Percentiles rank a stretch among this genome's conserved stretches.
These are phyloP conservation scores for Xylariaceae sp. DNA, from an alignment of 2,329 filamentous ascomycete species.

Conservation along the genomic window DNA sequence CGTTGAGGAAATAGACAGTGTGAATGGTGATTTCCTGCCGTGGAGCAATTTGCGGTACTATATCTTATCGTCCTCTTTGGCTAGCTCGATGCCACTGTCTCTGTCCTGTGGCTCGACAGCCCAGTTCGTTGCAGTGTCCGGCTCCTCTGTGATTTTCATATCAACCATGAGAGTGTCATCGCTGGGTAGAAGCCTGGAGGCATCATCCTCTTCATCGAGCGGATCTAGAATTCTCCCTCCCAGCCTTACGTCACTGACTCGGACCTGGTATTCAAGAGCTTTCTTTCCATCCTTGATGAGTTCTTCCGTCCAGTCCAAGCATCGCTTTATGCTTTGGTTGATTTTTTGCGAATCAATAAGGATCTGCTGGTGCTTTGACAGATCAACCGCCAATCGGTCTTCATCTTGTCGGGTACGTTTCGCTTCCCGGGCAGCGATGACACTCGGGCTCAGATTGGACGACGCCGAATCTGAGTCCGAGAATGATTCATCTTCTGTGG, in stretches of 20 bases:
- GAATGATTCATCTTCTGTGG: constrained; percentile 51
- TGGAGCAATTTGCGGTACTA: neutral
- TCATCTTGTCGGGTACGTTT: constrained; percentile 72
- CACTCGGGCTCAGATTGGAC: constrained; percentile 40
- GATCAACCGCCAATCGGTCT: constrained; percentile 76
- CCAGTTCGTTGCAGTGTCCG: constrained; percentile 23
- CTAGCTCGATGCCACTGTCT: constrained; percentile 53
- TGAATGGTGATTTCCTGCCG: neutral
- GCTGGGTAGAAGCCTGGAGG: constrained; percentile 22
- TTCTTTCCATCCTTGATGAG: constrained; percentile 86
- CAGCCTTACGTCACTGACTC: constrained; percentile 74
- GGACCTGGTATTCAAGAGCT: constrained; percentile 79
- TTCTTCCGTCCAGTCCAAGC: constrained; percentile 84
- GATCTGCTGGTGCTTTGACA: constrained; percentile 84
- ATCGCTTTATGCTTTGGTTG: constrained; percentile 89
- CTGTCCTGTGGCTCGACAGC: constrained; percentile 42
- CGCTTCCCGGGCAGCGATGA: constrained; percentile 42
- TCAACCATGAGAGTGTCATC: constrained; percentile 23
- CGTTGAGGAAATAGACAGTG: neutral
- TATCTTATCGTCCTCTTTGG: constrained; percentile 32
- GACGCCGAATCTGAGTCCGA: constrained; percentile 39
- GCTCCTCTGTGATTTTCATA: constrained; percentile 14
- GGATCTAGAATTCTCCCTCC: constrained; percentile 74
- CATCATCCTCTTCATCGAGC: constrained; percentile 50
- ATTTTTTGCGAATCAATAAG: constrained; percentile 90